Percentiles rank a stretch among this genome's conserved stretches.
Conservation (phyloP, 2,329 filamentous ascomycete species). For the Neospermospora avenae region DNA sequence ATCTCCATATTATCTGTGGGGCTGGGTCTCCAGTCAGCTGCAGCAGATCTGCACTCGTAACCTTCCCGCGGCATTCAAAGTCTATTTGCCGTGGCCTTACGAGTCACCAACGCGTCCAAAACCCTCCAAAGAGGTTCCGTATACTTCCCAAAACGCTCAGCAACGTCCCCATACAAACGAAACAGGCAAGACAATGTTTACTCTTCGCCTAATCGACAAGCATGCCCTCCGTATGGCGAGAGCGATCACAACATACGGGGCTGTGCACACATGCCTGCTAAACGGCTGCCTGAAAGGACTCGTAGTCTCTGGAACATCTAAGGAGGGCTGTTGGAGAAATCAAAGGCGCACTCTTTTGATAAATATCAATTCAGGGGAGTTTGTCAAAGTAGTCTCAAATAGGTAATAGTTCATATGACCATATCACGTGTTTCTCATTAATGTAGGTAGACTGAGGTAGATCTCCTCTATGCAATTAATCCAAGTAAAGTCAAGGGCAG, state of each 20-base stretch:
- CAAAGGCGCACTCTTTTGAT: too few species aligned
- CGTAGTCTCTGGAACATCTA: not conserved
- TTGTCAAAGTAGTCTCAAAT: too few species aligned
- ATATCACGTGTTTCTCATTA: too few species aligned
- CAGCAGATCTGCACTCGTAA: slow-evolving; percentile 1
- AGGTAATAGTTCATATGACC: too few species aligned
- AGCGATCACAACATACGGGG: not conserved
- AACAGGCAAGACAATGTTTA: not conserved
- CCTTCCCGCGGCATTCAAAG: not conserved
- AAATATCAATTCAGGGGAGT: too few species aligned
- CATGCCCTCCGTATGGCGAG: not conserved
- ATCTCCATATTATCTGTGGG: not conserved
- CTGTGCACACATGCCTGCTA: not conserved
- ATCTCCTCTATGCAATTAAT: too few species aligned
- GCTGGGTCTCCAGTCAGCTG: not conserved
- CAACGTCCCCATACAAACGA: not conserved
- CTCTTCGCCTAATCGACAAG: not conserved
- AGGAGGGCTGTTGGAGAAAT: not conserved
- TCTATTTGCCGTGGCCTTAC: not conserved
- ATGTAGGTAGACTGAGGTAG: too few species aligned
- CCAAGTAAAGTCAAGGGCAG: too few species aligned
- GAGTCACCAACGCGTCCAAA: not conserved
- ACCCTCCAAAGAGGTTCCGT: not conserved
- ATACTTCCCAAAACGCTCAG: not conserved
- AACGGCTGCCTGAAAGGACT: not conserved